These are phyloP conservation scores for Luvunga scandens DNA, from an alignment of 345 rosid genomes.

Conservation along the genomic window DNA sequence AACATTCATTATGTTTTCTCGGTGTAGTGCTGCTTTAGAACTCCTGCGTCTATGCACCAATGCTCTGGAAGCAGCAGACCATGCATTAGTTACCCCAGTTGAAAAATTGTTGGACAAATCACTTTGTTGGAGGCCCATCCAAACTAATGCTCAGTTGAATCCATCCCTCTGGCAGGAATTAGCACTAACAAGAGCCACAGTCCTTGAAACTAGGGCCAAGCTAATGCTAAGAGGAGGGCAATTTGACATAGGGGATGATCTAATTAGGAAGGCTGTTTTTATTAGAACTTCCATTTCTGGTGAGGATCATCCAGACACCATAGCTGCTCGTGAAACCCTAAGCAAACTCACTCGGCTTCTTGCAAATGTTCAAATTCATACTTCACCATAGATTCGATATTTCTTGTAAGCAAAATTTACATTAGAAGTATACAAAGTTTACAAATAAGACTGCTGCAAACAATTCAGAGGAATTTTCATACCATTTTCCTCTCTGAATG, in stretches of 20 bases:
- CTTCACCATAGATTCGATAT: conserved; percentile 51
- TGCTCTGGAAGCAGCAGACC: conserved; percentile 84
- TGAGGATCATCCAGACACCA: conserved; percentile 79
- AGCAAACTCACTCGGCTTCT: conserved; percentile 81
- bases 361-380: conserved; percentile 67
- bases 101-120: conserved; percentile 85
- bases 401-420: conserved; percentile 37
- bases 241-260: conserved; percentile 80
- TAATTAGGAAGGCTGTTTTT: conserved; percentile 80
- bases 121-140: conserved; percentile 85
- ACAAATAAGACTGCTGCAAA: conserved; percentile 38
- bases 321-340: conserved; percentile 74
- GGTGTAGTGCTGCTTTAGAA: conserved; percentile 80
- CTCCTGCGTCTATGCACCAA: conserved; percentile 82
- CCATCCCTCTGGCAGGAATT: conserved; percentile 94
- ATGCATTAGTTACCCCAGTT: conserved; percentile 78
- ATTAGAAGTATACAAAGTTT: conserved; percentile 40
- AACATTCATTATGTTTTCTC: conserved; percentile 72
- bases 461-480: conserved; percentile 29
- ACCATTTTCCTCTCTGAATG: conserved; percentile 10
- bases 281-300: conserved; percentile 88
- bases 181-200: conserved; percentile 79
- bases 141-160: conserved; percentile 82
- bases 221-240: conserved; percentile 85
- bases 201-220: conserved; percentile 90